Evolutionary conservation across 805 yeast genomes (phyloP).

Genomic region (Starmerella kuoi): DNA sequence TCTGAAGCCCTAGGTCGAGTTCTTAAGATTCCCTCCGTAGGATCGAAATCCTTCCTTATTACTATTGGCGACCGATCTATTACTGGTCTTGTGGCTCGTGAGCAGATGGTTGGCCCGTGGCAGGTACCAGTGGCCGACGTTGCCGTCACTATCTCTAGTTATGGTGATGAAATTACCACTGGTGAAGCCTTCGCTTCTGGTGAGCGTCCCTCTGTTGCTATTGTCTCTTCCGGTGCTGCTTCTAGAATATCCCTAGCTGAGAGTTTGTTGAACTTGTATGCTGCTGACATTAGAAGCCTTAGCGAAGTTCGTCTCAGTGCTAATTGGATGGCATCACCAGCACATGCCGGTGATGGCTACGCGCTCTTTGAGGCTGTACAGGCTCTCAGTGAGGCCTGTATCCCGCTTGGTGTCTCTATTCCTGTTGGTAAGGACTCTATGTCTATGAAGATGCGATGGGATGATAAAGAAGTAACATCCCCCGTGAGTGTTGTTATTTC

Average conservation of each 20-base stretch:
- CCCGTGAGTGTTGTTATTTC: conserved; percentile 86
- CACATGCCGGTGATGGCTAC: conserved; percentile 89
- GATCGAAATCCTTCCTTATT: conserved; percentile 83
- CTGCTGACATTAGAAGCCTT: conserved; percentile 73
- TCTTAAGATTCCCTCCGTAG: conserved; percentile 81
- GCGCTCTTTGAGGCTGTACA: conserved; percentile 93
- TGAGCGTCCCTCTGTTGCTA: conserved; percentile 83
- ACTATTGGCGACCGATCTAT: conserved; percentile 99
- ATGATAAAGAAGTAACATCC: conserved; percentile 72
- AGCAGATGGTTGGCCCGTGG: conserved; percentile 99
- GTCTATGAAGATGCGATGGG: conserved; percentile 99
- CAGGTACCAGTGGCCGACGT: conserved; percentile 98
- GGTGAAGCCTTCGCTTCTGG: conserved; percentile 99
- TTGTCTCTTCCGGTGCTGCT: conserved; percentile 77
- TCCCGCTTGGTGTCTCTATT: conserved; percentile 76
- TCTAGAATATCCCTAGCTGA: conserved; percentile 96
- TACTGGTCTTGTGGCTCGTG: conserved; percentile 92
- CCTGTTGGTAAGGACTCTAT: conserved; percentile 99
- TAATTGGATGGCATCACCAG: conserved; percentile 98
- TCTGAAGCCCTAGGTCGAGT: conserved; percentile 69
- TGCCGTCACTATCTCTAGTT: conserved; percentile 85
- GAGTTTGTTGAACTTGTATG: conserved; percentile 72
- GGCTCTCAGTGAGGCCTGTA: conserved; percentile 93
- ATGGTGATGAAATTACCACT: conserved; percentile 64
- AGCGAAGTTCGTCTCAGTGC: conserved; percentile 79